Conservation (phyloP, 495 filamentous ascomycete genomes). For the Daldinia vernicosa region DNA sequence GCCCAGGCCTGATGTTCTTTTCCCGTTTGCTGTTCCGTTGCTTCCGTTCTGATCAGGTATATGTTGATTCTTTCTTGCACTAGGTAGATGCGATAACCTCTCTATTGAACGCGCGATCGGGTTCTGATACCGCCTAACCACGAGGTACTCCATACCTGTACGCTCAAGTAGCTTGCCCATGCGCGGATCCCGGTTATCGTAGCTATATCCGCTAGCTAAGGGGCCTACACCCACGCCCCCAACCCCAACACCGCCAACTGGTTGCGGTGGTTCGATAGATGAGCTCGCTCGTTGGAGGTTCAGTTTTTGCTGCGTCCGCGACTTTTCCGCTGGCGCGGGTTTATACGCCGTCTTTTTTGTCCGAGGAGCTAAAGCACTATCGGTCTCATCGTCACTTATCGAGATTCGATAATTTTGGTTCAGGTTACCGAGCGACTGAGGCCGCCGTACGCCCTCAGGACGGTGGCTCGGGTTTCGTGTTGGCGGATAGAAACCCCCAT, state of each 20-base stretch:
- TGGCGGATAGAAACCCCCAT: slow-evolving; percentile 43
- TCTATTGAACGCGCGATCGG: slow-evolving; percentile 66
- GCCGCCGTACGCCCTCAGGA: slow-evolving; percentile 42
- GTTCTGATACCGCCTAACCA: slow-evolving; percentile 73
- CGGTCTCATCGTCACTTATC: slow-evolving; percentile 51
- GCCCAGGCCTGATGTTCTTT: slow-evolving; percentile 35
- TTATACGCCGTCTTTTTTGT: slow-evolving; percentile 42
- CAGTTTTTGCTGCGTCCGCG: slow-evolving; percentile 75
- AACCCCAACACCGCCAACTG: slow-evolving; percentile 48
- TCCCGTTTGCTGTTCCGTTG: slow-evolving; percentile 39
- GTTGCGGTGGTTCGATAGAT: slow-evolving; percentile 64
- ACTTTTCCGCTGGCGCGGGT: slow-evolving; percentile 59
- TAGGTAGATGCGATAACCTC: slow-evolving; percentile 61
- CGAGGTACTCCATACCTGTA: slow-evolving; percentile 70
- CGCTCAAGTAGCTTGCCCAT: slow-evolving; percentile 67
- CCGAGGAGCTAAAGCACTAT: slow-evolving; percentile 50
- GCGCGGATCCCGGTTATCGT: slow-evolving; percentile 61
- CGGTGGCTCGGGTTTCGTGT: slow-evolving; percentile 25
- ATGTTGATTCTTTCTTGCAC: slow-evolving; percentile 55
- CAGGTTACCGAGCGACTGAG: slow-evolving; percentile 52
- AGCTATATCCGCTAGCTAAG: slow-evolving; percentile 51
- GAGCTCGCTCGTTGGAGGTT: slow-evolving; percentile 74
- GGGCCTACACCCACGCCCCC: slow-evolving; percentile 46
- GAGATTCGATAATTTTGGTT: slow-evolving; percentile 37
- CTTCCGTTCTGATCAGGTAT: slow-evolving; percentile 51